phyloP scores from a whole-genome alignment of 257 asterid species.

The Salvia rosmarinus region DNA sequence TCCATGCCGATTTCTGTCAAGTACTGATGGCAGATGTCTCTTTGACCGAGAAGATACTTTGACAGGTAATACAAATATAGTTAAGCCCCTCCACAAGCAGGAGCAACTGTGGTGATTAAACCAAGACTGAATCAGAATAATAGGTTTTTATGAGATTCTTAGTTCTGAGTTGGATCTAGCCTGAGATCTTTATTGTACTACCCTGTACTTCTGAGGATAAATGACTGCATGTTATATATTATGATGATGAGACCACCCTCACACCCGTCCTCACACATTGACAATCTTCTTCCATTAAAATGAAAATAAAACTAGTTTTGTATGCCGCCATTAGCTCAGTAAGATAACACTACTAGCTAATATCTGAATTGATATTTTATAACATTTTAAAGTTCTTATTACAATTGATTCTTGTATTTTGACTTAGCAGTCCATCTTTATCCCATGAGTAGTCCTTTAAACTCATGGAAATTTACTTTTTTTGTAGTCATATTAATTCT shows the following conservation, averaged over 20 bases:
- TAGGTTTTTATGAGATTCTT: background rate
- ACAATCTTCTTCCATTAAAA: background rate
- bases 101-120: background rate
- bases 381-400: background rate
- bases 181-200: background rate
- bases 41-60: slow-evolving; percentile 27
- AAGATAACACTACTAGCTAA: background rate
- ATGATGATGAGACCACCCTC: background rate
- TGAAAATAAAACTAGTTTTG: background rate
- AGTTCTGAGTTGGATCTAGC: background rate
- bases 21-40: slow-evolving; percentile 29
- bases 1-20: slow-evolving; percentile 46
- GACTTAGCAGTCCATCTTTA: slow-evolving; percentile 2
- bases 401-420: background rate
- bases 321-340: background rate
- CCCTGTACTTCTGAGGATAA: slow-evolving; percentile 3
- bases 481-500: too few relatives aligned
- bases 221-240: background rate
- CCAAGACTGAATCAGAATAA: background rate
- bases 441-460: background rate
- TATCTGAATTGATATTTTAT: background rate
- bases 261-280: background rate
- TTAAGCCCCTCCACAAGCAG: background rate
- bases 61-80: slow-evolving; percentile 29
- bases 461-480: too few relatives aligned